These are phyloP conservation scores for Talaromyces amestolkiae DNA, from an alignment of 2,329 filamentous ascomycete genomes.

Conservation along the genomic window DNA sequence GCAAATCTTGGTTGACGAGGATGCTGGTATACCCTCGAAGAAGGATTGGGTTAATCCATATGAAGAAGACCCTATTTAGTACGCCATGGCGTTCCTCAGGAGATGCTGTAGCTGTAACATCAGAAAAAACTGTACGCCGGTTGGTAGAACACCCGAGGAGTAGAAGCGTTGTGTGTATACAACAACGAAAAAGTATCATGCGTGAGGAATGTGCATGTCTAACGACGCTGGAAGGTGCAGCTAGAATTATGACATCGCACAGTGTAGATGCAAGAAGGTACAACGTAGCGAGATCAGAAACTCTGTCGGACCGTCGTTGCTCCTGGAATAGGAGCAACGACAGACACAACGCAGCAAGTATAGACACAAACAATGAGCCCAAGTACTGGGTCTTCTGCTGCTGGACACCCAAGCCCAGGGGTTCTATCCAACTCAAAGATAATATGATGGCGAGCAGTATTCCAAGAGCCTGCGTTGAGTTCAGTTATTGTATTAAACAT, in stretches of 20 bases:
- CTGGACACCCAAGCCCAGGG: neutral
- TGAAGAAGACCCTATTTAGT: neutral
- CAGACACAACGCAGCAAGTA: constrained; percentile 8
- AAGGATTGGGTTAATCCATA: constrained; percentile 14
- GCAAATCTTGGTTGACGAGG: constrained; percentile 4
- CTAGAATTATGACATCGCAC: constrained; percentile 11
- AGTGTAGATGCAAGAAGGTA: constrained; percentile 13
- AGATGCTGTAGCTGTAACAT: neutral
- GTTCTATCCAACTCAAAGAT: neutral
- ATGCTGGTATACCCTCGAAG: constrained; percentile 5
- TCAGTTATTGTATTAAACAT: neutral
- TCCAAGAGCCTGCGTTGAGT: neutral
- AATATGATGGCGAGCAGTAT: neutral
- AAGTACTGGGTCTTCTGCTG: neutral
- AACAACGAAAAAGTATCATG: neutral
- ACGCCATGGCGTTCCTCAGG: constrained; percentile 11
- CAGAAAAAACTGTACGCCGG: neutral
- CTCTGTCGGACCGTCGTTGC: constrained; percentile 2
- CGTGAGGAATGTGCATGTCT: neutral
- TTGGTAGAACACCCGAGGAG: neutral
- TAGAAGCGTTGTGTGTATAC: constrained; percentile 4
- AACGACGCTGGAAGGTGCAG: neutral
- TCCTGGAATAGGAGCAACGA: constrained; percentile 9
- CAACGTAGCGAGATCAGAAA: constrained; percentile 2
- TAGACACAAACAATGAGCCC: neutral